These are phyloP conservation scores for Austroboletus niveus DNA, from an alignment of 1,284 basidiomycete genomes.

Conservation along the genomic window DNA sequence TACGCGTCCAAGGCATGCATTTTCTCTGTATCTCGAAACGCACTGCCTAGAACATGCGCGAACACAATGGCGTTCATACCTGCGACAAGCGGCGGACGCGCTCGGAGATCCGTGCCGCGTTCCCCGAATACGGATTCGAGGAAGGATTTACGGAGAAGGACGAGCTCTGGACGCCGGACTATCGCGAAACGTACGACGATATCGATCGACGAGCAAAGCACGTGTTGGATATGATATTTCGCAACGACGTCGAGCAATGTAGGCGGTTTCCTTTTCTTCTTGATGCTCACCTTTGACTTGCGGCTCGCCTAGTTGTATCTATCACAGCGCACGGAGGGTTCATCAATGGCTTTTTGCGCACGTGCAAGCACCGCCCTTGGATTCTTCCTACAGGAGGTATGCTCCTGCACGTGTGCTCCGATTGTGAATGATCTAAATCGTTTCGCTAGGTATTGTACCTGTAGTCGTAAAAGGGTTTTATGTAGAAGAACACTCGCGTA, in stretches of 20 bases:
- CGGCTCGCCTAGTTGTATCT: constrained; percentile 49
- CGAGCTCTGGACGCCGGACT: constrained; percentile 61
- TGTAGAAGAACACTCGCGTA: background rate
- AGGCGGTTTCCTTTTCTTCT: background rate
- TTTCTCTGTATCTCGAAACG: background rate
- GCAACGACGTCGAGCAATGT: constrained; percentile 50
- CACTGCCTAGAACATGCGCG: constrained; percentile 55
- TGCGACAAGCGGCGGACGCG: constrained; percentile 66
- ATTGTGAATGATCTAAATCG: background rate
- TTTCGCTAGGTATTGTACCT: constrained; percentile 23
- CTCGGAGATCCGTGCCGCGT: constrained; percentile 52
- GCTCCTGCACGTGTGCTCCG: constrained; percentile 10
- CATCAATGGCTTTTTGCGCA: constrained; percentile 50
- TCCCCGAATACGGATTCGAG: constrained; percentile 67
- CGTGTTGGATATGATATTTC: constrained; percentile 67
- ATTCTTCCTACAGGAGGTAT: constrained; percentile 61
- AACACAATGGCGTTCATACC: constrained; percentile 69
- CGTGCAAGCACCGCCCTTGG: constrained; percentile 44
- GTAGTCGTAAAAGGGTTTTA: constrained; percentile 21
- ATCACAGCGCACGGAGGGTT: constrained; percentile 64
- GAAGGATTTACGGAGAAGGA: constrained; percentile 71
- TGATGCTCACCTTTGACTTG: background rate
- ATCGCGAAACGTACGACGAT: constrained; percentile 62
- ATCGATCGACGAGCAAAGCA: constrained; percentile 51
- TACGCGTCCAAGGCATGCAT: too few species aligned